Percentiles rank a stretch among this genome's conserved stretches.
phyloP scores from a whole-genome alignment of 2,329 filamentous ascomycete species.

The Pseudogymnoascus verrucosus region DNA sequence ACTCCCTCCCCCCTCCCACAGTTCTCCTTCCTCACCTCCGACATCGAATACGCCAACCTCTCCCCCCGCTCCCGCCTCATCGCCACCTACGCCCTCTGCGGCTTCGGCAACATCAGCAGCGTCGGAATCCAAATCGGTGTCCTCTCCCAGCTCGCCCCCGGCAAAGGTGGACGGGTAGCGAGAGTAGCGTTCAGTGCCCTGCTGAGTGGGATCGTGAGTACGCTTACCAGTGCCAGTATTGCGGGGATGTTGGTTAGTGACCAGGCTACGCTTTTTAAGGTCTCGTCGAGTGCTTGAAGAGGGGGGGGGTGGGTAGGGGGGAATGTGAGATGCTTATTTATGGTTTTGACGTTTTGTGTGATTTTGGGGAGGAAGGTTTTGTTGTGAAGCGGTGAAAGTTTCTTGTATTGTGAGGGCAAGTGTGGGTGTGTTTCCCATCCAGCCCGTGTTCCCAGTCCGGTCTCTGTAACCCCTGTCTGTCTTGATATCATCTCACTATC shows the following conservation, averaged over 20 bases:
- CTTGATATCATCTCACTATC: not conserved
- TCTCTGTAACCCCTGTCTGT: not conserved
- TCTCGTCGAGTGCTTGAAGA: not conserved
- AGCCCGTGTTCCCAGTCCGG: not conserved
- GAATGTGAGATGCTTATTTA: not conserved
- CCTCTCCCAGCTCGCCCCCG: slow-evolving; percentile 70
- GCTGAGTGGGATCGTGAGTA: slow-evolving; percentile 68
- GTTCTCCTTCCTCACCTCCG: slow-evolving; percentile 40
- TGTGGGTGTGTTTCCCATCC: not conserved
- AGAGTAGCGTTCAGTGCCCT: slow-evolving; percentile 69
- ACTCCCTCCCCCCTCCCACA: not conserved
- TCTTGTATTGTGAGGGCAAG: not conserved
- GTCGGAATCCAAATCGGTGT: slow-evolving; percentile 88
- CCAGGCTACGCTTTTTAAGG: slow-evolving; percentile 23
- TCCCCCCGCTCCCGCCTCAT: slow-evolving; percentile 68
- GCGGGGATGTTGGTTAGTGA: slow-evolving; percentile 66
- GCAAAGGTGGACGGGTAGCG: slow-evolving; percentile 66
- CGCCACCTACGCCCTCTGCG: slow-evolving; percentile 77
- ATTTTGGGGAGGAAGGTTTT: not conserved
- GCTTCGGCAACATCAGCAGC: slow-evolving; percentile 79
- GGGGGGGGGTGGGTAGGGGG: not conserved
- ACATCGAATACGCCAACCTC: slow-evolving; percentile 47
- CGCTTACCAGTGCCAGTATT: slow-evolving; percentile 68
- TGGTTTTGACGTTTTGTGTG: not conserved
- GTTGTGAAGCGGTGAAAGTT: not conserved